phyloP scores from a whole-genome alignment of 768 basidiomycete genomes.

The Phanerodontia chrysosporium region DNA sequence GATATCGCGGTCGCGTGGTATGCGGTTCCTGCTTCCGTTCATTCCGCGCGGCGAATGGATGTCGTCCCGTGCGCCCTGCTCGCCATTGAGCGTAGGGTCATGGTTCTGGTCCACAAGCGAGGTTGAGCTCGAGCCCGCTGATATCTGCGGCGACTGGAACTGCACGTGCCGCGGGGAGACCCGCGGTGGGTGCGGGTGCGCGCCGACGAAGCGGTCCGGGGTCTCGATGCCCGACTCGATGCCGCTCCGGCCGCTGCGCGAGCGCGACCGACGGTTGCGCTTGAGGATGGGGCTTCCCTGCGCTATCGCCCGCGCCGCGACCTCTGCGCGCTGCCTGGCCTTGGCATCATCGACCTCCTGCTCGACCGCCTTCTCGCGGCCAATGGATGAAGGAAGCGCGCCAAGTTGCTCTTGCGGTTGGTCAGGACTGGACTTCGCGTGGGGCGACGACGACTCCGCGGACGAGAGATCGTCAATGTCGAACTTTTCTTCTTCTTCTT shows the following conservation, averaged over 20 bases:
- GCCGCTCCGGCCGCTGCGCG: constrained; percentile 33
- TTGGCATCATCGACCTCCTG: not conserved
- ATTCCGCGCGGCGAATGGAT: constrained; percentile 34
- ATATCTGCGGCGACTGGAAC: constrained; percentile 30
- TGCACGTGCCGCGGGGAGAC: constrained; percentile 49
- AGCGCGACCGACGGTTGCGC: constrained; percentile 24
- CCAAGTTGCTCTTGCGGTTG: not conserved
- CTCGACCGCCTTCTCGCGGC: constrained; percentile 19
- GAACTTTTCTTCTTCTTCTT: constrained; percentile 73
- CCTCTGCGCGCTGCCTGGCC: constrained; percentile 13
- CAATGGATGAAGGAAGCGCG: constrained; percentile 5
- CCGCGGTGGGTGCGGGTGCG: constrained; percentile 44
- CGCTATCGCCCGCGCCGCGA: constrained; percentile 15
- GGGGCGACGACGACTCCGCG: constrained; percentile 36
- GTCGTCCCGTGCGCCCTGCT: constrained; percentile 50
- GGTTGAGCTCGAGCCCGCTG: constrained; percentile 38
- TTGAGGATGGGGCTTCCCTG: constrained; percentile 25
- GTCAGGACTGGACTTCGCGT: constrained; percentile 7
- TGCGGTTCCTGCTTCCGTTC: constrained; percentile 47
- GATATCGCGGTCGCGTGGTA: constrained; percentile 55
- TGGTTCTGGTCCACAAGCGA: constrained; percentile 25
- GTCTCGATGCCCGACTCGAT: constrained; percentile 58
- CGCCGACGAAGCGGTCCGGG: constrained; percentile 54
- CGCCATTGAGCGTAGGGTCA: constrained; percentile 32
- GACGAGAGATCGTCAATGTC: constrained; percentile 90